Base-by-base conservation (phyloP, 306 rosid genomes). In the Cucumis sativus region DNA sequence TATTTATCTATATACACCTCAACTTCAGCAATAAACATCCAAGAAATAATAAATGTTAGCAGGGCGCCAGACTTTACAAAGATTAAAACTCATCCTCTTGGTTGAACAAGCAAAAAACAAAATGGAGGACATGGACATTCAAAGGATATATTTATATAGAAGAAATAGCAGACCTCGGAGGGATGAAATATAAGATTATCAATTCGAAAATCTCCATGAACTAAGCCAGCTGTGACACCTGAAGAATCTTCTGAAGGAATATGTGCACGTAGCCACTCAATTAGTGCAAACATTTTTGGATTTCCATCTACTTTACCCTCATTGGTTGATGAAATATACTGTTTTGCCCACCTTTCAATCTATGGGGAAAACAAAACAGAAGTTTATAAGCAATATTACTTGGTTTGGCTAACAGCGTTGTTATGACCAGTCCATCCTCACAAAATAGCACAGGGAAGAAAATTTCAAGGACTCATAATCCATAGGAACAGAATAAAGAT, bases 141-240 rank as follows among this genome's bases (percentile, higher is more conserved):
- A 21, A 49, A 71, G 60, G 40, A 47, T 21, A 15, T 12, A 49
- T 71, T 47, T 6, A 71, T 47, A 14, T 71, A 23, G 76, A 71
- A 49, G 69, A 67, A 82, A 71, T 66, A 76, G 74, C 85, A 79
- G 79, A 95, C 99, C 97, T 92, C 96, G 74, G 78, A 78, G 69
- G 96, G 96, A 83, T 95, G 97, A 83, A 92, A 95, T 73, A 95
- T 91, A 55, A 95, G 92, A 80, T 95, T 92, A 84, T 95, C 99
- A 45, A 95, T 73, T 77, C 97, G 97, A 84, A 92, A 95, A 84
- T 92, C 99, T 83, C 99, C 99, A 87, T 95, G 99, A 81, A 95
- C 99, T 63, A 95, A 76, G 74, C 99, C 99, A 2, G 87, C 87
- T 28, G 87, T 78, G 76, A 82, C 84, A 72, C 88, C 93, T n/a